Conservation (phyloP, 2,329 filamentous ascomycete genomes). For the Trichoderma simmonsii region DNA sequence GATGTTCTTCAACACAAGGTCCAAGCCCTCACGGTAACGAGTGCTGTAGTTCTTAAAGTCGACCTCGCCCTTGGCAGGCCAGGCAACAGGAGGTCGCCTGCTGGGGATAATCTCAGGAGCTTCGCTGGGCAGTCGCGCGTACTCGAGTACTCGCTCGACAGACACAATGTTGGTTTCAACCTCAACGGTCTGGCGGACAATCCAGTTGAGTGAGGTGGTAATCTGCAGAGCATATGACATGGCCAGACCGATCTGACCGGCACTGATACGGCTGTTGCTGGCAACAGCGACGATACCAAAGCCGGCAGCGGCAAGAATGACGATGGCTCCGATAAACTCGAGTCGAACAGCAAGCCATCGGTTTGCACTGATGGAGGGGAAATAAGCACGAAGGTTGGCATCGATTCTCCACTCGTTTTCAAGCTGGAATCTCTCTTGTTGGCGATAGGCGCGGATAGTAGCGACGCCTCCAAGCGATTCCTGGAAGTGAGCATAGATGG, state of each 20-base stretch:
- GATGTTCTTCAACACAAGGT: constrained; percentile 90
- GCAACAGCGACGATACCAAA: constrained; percentile 80
- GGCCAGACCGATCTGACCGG: constrained; percentile 81
- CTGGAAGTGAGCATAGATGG: constrained; percentile 97
- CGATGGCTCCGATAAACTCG: constrained; percentile 91
- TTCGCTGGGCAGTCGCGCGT: constrained; percentile 85
- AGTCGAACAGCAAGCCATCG: constrained; percentile 93
- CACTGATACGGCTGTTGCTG: constrained; percentile 58
- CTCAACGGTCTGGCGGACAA: constrained; percentile 95
- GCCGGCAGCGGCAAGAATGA: constrained; percentile 83
- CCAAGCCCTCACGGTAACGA: constrained; percentile 83
- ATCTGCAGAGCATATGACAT: constrained; percentile 99
- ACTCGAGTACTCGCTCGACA: constrained; percentile 95
- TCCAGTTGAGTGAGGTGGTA: constrained; percentile 97
- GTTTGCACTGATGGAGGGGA: constrained; percentile 90
- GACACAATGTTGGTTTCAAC: constrained; percentile 99
- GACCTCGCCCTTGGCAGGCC: constrained; percentile 86
- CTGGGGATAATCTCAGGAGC: constrained; percentile 90
- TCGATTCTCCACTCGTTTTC: constrained; percentile 99
- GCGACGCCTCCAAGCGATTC: constrained; percentile 91
- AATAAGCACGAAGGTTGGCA: constrained; percentile 89
- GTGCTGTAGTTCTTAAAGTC: constrained; percentile 93
- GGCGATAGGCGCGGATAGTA: constrained; percentile 91
- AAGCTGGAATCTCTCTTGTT: constrained; percentile 79
- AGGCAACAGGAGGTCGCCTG: constrained; percentile 80